Conservation (phyloP, 371 early-diverging fungal species). For the Thermomucor indicae-seudaticae region DNA sequence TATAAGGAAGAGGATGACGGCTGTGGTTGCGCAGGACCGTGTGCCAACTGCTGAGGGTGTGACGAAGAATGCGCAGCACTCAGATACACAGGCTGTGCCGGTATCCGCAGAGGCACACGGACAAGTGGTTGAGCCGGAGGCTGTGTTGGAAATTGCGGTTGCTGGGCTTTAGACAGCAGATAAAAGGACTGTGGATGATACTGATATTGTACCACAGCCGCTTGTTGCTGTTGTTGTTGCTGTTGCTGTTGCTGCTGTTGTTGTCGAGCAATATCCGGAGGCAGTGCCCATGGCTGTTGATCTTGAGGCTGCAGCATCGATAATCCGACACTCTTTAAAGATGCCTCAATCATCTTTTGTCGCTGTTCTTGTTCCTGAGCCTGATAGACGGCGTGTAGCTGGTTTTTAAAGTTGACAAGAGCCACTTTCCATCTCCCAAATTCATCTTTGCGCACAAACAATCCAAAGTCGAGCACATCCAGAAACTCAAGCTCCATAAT, state of each 20-base stretch:
- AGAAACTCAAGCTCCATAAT: conserved; percentile 72
- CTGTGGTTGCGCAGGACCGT: conserved; percentile 7
- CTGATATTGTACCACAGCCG: conserved; percentile 16
- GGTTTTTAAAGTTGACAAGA: conserved; percentile 30
- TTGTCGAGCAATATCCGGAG: conserved; percentile 2
- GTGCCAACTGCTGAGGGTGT: conserved; percentile 6
- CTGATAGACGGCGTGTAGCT: conserved; percentile 28
- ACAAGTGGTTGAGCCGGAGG: conserved; percentile 18
- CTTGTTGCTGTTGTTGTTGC: conserved; percentile 19
- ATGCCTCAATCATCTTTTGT: conserved; percentile 37
- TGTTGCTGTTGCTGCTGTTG: conserved; percentile 15
- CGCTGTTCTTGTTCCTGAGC: conserved; percentile 34
- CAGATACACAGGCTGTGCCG: conserved; percentile 24
- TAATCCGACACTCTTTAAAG: conserved; percentile 33
- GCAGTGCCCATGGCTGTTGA: conserved; percentile 4
- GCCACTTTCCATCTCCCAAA: conserved; percentile 40
- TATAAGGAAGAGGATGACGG: conserved; percentile 3
- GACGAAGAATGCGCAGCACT: conserved; percentile 11
- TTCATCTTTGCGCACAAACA: conserved; percentile 60
- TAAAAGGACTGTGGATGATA: conserved; percentile 28
- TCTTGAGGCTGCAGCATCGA: conserved; percentile 22
- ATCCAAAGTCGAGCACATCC: conserved; percentile 52
- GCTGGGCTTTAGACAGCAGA: conserved; percentile 23
- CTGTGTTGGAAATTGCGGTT: conserved; percentile 21
- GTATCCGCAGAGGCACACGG: conserved; percentile 26